phyloP scores from a whole-genome alignment of 139 green algal genomes.

The Tetratostichococcus sp. region DNA sequence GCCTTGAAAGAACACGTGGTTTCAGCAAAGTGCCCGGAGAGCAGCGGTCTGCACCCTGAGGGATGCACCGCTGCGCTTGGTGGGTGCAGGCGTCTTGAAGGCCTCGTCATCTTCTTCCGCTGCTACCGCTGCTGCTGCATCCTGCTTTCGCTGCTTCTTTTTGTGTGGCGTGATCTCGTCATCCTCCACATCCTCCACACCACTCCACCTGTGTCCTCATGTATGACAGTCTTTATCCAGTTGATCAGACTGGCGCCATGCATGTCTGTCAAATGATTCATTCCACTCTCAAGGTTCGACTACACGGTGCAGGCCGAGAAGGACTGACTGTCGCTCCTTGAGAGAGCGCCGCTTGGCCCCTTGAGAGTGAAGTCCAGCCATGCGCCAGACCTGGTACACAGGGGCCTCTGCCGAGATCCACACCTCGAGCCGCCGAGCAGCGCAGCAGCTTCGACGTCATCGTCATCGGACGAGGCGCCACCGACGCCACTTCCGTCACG shows the following conservation, averaged over 20 bases:
- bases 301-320: too few relatives aligned
- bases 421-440: neutral
- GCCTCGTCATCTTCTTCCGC: conserved; percentile 10
- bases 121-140: neutral
- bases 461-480: neutral
- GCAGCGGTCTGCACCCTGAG: too few relatives aligned
- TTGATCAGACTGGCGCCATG: too few relatives aligned
- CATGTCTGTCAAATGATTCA: neutral
- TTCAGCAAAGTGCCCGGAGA: too few relatives aligned
- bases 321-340: too few relatives aligned
- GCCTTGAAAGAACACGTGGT: too few relatives aligned
- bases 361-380: too few relatives aligned
- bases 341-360: too few relatives aligned
- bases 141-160: neutral
- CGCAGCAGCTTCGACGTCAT: neutral
- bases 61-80: neutral
- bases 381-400: too few relatives aligned
- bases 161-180: neutral
- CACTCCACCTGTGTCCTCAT: neutral
- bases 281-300: too few relatives aligned
- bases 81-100: neutral
- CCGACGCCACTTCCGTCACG: neutral
- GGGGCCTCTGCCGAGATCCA: too few relatives aligned
- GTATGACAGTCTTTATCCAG: neutral
- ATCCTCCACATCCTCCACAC: neutral